A percentile compares a stretch with the other conserved stretches of the same genome.
Conservation (phyloP, 805 yeast genomes). For the Barnettozyma wickerhamii region DNA sequence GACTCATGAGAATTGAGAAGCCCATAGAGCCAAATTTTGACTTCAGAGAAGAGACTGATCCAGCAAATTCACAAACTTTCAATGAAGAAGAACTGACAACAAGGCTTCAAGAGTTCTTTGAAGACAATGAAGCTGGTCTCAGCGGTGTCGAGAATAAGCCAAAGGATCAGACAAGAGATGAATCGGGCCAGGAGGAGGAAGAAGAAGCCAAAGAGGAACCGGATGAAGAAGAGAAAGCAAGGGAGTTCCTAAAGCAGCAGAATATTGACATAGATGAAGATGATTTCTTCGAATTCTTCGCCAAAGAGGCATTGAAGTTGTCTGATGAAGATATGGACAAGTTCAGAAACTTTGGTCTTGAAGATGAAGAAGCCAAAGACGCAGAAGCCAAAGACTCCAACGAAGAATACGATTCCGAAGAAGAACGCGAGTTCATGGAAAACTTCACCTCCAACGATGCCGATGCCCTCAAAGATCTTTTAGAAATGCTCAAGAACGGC, state of each 20-base stretch:
- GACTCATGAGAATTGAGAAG: constrained; percentile 17
- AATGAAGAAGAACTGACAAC: constrained; percentile 23
- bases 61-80: constrained; percentile 5
- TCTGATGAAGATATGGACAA: constrained; percentile 41
- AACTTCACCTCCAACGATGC: constrained; percentile 6
- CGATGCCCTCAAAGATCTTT: constrained; percentile 21
- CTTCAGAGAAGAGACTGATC: constrained; percentile 10
- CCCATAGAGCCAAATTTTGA: constrained; percentile 16
- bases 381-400: neutral
- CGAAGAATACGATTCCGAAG: constrained; percentile 17
- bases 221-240: constrained; percentile 22
- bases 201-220: constrained; percentile 15
- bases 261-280: constrained; percentile 54
- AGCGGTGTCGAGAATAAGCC: constrained; percentile 19
- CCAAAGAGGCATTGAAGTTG: constrained; percentile 49
- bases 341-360: constrained; percentile 24
- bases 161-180: neutral
- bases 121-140: constrained; percentile 22
- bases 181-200: constrained; percentile 3
- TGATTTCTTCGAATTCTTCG: constrained; percentile 63
- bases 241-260: constrained; percentile 28
- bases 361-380: constrained; percentile 19
- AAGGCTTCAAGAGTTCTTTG: constrained; percentile 24
- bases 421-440: constrained; percentile 17
- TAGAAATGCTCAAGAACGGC: constrained; percentile 25